Evolutionary conservation across 495 filamentous ascomycete species (phyloP), one percentile per base, ranked within the genome.

Genomic region (Aspergillus heteromorphus): DNA sequence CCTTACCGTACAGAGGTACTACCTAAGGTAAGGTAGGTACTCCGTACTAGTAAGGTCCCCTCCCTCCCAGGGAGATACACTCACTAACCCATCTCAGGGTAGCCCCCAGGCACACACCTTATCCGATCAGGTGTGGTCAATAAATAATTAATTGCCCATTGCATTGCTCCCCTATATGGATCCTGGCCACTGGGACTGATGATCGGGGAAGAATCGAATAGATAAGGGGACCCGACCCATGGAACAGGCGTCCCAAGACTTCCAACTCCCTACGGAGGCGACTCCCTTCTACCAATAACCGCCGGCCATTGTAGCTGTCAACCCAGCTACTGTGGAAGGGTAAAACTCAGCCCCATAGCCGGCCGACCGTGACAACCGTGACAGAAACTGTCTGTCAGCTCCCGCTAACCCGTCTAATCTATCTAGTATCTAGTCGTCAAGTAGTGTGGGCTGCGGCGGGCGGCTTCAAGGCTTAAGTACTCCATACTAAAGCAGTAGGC

Each of bases 281-380:
- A 13, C n/a, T 14, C 34, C 16, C 18, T 40, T 51, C 29, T 51
- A 40, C 49, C 49, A 51, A 51, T 51, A 19, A 40, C 23, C 31
- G 36, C 49, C 31, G n/a, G 30, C 17, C n/a, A 25, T 51, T 16
- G 19, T 13, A 40, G 16, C 30, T 38, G 27, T 51, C 19, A 40
- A 31, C 23, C 42, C 42, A 45, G 42, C 42, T 21, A 27, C n/a
- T n/a, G n/a, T n/a, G n/a, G n/a, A n/a, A n/a, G n/a, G n/a, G 7
- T 3, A 38, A 38, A 38, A 38, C 34, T 5, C 11, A 13, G 34
- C 34, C 34, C 34, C 34, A n/a, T 38, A 38, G 34, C 34, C 34
- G 34, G n/a, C n/a, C n/a, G n/a, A n/a, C n/a, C n/a, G n/a, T n/a
- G n/a, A n/a, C n/a, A n/a, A n/a, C n/a, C n/a, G n/a, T n/a, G n/a